Base-by-base conservation (phyloP, 768 basidiomycete species). In the Cantharellus anzutake region DNA sequence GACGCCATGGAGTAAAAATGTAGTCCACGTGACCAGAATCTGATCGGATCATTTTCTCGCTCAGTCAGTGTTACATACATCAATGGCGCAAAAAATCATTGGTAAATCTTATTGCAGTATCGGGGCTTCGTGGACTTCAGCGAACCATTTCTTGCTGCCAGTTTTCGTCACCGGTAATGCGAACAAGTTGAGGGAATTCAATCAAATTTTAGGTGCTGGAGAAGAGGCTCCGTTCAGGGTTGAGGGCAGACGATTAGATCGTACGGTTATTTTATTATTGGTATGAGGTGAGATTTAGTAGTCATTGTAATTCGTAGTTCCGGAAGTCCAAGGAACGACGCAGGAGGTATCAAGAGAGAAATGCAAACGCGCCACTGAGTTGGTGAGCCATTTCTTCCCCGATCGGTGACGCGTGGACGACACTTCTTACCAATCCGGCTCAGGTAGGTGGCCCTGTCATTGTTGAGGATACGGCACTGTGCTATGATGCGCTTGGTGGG, bases 131-230 rank as follows among this genome's bases (percentile, higher is more conserved):
- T 55, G 4, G 20, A 29, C 20, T 29, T 29, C 20, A 29, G 20
- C 20, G 1, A 29, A 29, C 20, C 20, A 29, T 29, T 29, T 29
- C 7, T 4, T 60, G 41, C 53, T n/a, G 4, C 2, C 42, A 94
- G 92, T 85, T 35, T 96, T 97, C 69, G 90, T 97, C 16, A 97
- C 94, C 0, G 89, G 92, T 37, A 97, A 98, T 68, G 79, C 82
- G 20, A 90, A 92, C 74, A 98, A 98, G 70, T 75, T 98, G 37
- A 78, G 75, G 61, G 94, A 98, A 72, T 90, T 93, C 62, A 80
- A 80, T 65, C 78, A 80, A 40, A 97, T 98, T 67, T 76, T 98
- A 16, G 78, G 77, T 0, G 72, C 78, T 11, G 80, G 80, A 3
- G 67, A 72, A 14, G 70, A 75, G n/a, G 79, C 83, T 4, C 79